These are phyloP conservation scores for Sporothrix mexicana DNA, from an alignment of 2,329 filamentous ascomycete genomes.

Conservation along the genomic window DNA sequence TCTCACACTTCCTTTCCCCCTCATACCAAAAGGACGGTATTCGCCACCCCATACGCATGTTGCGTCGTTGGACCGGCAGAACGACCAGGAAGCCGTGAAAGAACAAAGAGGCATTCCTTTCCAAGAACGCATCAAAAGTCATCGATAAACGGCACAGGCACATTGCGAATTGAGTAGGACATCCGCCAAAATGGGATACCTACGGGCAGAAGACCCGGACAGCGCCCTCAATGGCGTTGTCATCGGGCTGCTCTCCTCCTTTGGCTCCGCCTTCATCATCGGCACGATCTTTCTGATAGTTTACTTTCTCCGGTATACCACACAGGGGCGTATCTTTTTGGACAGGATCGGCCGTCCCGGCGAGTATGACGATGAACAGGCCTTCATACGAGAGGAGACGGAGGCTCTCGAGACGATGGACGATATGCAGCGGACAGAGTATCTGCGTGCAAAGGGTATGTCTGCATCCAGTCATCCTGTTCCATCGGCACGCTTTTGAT, in stretches of 20 bases:
- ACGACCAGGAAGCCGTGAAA: constrained; percentile 14
- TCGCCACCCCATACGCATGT: constrained; percentile 30
- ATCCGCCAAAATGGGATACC: constrained; percentile 25
- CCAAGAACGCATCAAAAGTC: not conserved
- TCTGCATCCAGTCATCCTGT: no score
- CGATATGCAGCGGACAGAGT: constrained; percentile 86
- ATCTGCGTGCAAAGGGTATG: constrained; percentile 91
- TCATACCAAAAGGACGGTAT: not conserved
- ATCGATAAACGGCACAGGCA: not conserved
- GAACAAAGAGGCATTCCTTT: not conserved
- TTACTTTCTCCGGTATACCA: constrained; percentile 93
- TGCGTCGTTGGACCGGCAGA: not conserved
- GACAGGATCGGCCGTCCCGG: constrained; percentile 92
- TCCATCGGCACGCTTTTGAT: not conserved
- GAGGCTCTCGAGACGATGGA: constrained; percentile 96
- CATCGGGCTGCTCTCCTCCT: constrained; percentile 92
- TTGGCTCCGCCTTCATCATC: constrained; percentile 87
- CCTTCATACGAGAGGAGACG: constrained; percentile 90
- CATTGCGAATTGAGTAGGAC: not conserved
- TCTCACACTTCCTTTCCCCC: not conserved
- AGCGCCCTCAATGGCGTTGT: constrained; percentile 72
- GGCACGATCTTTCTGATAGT: constrained; percentile 79
- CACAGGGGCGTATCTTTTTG: constrained; percentile 84
- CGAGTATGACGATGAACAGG: constrained; percentile 97
- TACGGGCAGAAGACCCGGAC: constrained; percentile 34